Evolutionary conservation across 148 eudicot genomes (phyloP), one percentile per base, ranked within the genome.

Genomic region (Polygonum maritimum): DNA sequence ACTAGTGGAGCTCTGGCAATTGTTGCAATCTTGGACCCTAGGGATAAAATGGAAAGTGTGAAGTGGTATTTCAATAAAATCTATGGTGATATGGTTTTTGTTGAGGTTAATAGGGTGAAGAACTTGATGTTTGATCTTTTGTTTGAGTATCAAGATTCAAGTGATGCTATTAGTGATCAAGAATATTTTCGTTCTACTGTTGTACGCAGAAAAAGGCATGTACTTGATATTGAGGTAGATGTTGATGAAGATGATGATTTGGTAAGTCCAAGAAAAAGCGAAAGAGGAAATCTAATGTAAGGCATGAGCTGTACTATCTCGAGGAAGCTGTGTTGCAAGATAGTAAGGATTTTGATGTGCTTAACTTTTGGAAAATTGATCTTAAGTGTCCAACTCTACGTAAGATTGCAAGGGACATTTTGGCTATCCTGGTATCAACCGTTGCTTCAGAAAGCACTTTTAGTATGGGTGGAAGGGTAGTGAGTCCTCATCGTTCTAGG

Each of bases 401-500:
- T 39, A 76, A 48, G 65, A 82, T 82, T 72, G 78, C 71, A 19
- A 49, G 31, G 39, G 82, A 79, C 76, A 47, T 82, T 52, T 57
- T 82, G 7, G 85, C 73, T 48, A 74, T 74, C 38, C 80, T 78
- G 0, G 16, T 74, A 2, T 73, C 57, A 1, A 76, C 67, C 19
- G 76, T 77, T 73, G 76, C 79, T 44, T 67, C 58, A 0, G 69
- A 79, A 14, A 60, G 54, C 41, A 62, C 63, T 35, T 82, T 82
- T 77, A 76, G 63, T n/a, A 76, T 39, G 7, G 54, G 82, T 73
- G 71, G 72, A 21, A 48, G 73, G 31, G 54, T 82, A 39, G 48
- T 76, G 75, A 82, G 71, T 39, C 77, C 75, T 6, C 67, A 79
- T 54, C 75, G 79, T 60, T 70, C 74, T 72, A 76, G 81, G n/a